Conservation (phyloP, 345 rosid genomes). For the Hibiscus tridactylites region DNA sequence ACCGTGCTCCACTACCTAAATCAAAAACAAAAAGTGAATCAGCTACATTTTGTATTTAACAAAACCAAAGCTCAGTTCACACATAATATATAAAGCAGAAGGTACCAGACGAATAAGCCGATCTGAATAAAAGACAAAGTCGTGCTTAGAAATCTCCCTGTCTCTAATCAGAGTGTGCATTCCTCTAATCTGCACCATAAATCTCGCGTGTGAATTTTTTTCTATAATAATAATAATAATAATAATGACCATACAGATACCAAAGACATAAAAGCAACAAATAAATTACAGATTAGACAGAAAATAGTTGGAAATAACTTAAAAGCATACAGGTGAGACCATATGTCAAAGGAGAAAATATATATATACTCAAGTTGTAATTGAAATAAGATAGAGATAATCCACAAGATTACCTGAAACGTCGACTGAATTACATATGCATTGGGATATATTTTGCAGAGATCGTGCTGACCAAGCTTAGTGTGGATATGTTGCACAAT, state of each 20-base stretch:
- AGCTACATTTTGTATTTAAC: slow-evolving; percentile 10
- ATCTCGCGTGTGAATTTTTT: not conserved
- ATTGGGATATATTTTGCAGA: slow-evolving; percentile 85
- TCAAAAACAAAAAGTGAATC: slow-evolving; percentile 13
- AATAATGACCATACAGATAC: not conserved
- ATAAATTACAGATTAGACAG: not conserved
- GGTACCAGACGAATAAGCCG: slow-evolving; percentile 89
- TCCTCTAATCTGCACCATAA: slow-evolving; percentile 72
- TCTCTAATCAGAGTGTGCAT: slow-evolving; percentile 99
- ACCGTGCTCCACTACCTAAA: slow-evolving; percentile 96
- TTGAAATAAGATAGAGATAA: not conserved
- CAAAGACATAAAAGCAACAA: not conserved
- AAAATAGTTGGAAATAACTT: not conserved
- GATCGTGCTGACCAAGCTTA: slow-evolving; percentile 91
- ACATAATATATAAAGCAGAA: slow-evolving; percentile 8
- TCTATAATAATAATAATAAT: not conserved
- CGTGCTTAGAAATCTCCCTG: slow-evolving; percentile 89
- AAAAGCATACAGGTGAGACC: not conserved
- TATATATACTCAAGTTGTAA: not conserved
- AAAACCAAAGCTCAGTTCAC: not conserved
- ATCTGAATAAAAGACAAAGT: slow-evolving; percentile 95
- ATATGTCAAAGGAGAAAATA: not conserved
- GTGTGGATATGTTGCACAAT: slow-evolving; percentile 90
- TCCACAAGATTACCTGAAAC: slow-evolving; percentile 58
- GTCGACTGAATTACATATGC: slow-evolving; percentile 74